Evolutionary conservation across 106 monocot genomes (phyloP).

Genomic region (Acorus calamus): DNA sequence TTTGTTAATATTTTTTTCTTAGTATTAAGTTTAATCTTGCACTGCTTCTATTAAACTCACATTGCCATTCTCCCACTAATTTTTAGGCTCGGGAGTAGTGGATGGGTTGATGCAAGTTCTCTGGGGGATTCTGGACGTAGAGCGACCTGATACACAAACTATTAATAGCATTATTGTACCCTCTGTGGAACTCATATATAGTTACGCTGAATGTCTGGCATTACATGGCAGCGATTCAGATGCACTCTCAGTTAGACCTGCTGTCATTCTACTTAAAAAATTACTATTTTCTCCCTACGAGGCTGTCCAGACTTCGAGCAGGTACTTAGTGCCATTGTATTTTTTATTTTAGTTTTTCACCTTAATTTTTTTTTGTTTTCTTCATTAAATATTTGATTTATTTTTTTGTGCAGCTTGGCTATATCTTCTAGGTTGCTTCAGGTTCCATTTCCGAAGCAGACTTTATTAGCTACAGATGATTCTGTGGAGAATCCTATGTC

Average conservation of each 20-base stretch:
- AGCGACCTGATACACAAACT: slow-evolving; percentile 88
- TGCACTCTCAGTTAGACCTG: slow-evolving; percentile 58
- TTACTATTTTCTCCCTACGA: slow-evolving; percentile 91
- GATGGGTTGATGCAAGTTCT: slow-evolving; percentile 93
- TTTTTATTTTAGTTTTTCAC: background rate
- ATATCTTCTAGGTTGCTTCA: slow-evolving; percentile 98
- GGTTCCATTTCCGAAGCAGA: slow-evolving; percentile 97
- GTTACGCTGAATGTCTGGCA: slow-evolving; percentile 95
- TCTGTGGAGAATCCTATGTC: slow-evolving; percentile 32
- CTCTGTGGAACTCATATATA: slow-evolving; percentile 91
- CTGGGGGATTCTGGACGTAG: slow-evolving; percentile 81
- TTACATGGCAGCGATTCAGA: slow-evolving; percentile 45
- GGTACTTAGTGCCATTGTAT: slow-evolving; percentile 22
- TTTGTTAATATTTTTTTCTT: too few relatives aligned
- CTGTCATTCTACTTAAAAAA: slow-evolving; percentile 71
- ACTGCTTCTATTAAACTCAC: background rate
- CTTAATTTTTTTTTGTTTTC: slow-evolving; percentile 3
- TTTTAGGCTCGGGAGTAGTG: slow-evolving; percentile 69
- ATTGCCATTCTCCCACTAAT: too few relatives aligned
- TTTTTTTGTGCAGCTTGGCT: slow-evolving; percentile 63
- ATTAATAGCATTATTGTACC: slow-evolving; percentile 86
- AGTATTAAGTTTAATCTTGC: background rate
- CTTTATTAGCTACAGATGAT: slow-evolving; percentile 79
- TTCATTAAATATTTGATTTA: background rate
- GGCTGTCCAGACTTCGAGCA: slow-evolving; percentile 87